Conservation (phyloP, 2,329 filamentous ascomycete genomes). For the Fusarium caatingaense region DNA sequence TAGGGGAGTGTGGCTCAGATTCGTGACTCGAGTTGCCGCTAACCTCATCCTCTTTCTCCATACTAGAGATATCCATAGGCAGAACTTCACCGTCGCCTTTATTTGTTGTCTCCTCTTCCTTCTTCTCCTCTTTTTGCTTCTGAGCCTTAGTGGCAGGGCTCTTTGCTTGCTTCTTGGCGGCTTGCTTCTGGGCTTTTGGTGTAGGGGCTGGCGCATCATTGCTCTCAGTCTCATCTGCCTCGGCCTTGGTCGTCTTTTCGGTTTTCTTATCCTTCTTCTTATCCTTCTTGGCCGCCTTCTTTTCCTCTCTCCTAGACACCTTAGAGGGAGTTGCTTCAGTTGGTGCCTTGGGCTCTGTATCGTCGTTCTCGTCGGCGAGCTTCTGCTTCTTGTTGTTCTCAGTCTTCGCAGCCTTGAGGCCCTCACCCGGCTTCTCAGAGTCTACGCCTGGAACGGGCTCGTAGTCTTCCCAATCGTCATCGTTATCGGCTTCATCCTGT, state of each 20-base stretch:
- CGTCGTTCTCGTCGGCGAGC: conserved; percentile 44
- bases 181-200: conserved; percentile 43
- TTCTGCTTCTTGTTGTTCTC: conserved; percentile 69
- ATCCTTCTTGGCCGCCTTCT: conserved; percentile 61
- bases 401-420: conserved; percentile 63
- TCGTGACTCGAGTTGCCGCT: conserved; percentile 61
- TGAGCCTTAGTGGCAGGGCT: conserved; percentile 18
- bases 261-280: conserved; percentile 58
- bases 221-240: conserved; percentile 50
- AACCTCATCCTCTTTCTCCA: conserved; percentile 57
- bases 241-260: conserved; percentile 57
- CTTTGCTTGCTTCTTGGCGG: conserved; percentile 47
- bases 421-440: conserved; percentile 72
- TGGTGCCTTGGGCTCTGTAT: conserved; percentile 41
- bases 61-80: conserved; percentile 46
- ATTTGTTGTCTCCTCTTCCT: conserved; percentile 22
- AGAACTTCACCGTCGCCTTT: conserved; percentile 31
- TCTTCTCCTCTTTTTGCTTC: conserved; percentile 38
- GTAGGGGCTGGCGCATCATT: conserved; percentile 34
- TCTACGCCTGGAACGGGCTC: conserved; percentile 66
- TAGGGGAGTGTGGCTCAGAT: conserved; percentile 63
- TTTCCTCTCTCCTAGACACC: conserved; percentile 65
- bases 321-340: conserved; percentile 62
- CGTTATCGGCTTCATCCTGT: conserved; percentile 57
- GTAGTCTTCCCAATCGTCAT: conserved; percentile 58